phyloP scores from a whole-genome alignment of 2,329 filamentous ascomycete genomes.

The Exophiala aquamarina region DNA sequence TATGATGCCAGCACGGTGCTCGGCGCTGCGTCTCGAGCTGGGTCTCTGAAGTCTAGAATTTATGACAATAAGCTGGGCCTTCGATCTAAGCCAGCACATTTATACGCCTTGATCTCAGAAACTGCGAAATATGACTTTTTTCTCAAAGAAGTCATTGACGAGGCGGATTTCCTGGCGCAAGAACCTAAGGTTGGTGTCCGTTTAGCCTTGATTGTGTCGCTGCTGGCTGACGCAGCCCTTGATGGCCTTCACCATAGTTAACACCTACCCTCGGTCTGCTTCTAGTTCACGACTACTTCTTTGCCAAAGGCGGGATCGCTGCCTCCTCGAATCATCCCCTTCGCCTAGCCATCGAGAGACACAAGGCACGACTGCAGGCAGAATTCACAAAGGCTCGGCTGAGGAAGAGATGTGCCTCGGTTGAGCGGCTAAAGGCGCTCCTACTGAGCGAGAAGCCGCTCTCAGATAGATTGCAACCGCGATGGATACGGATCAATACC shows the following conservation, averaged over 20 bases:
- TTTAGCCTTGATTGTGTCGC: slow-evolving; percentile 7
- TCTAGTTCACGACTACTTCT: slow-evolving; percentile 80
- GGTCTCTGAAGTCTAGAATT: slow-evolving; percentile 82
- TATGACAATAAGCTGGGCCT: slow-evolving; percentile 69
- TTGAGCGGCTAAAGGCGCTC: slow-evolving; percentile 59
- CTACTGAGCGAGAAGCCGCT: slow-evolving; percentile 40
- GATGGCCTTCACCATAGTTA: slow-evolving; percentile 56
- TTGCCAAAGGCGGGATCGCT: slow-evolving; percentile 79
- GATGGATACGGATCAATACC: slow-evolving; percentile 88
- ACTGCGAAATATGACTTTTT: slow-evolving; percentile 87
- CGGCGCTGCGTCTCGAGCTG: slow-evolving; percentile 54
- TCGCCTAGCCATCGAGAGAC: slow-evolving; percentile 70
- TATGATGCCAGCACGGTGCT: slow-evolving; percentile 83
- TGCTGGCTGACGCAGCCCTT: slow-evolving; percentile 40
- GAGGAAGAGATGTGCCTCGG: slow-evolving; percentile 65
- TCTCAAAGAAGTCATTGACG: slow-evolving; percentile 86
- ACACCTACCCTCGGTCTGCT: slow-evolving; percentile 77
- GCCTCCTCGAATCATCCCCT: slow-evolving; percentile 78
- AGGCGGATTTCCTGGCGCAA: slow-evolving; percentile 68
- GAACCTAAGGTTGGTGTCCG: slow-evolving; percentile 76
- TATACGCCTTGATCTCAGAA: slow-evolving; percentile 86
- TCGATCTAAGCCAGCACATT: slow-evolving; percentile 75
- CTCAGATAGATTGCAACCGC: slow-evolving; percentile 60
- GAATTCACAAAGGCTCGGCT: slow-evolving; percentile 82
- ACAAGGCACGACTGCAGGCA: slow-evolving; percentile 76